These are phyloP conservation scores for Trypanosoma avium DNA, from an alignment of 208 protist genomes.

Conservation along the genomic window DNA sequence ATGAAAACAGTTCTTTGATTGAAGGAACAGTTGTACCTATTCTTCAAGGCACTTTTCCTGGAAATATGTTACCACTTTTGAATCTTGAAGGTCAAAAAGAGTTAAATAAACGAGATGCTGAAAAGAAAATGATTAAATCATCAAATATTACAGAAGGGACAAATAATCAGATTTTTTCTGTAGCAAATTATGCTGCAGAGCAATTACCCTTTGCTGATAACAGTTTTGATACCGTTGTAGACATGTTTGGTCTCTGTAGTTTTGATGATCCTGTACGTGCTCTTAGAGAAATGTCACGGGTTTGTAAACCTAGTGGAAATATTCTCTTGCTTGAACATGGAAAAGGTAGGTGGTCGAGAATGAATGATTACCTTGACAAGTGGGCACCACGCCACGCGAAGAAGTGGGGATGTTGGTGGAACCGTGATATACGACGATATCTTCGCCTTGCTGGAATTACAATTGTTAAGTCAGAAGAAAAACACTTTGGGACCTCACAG, in stretches of 20 bases:
- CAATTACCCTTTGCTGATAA: conserved; percentile 86
- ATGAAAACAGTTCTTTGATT: conserved; percentile 22
- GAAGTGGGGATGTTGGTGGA: conserved; percentile 91
- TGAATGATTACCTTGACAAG: conserved; percentile 86
- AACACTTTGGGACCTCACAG: conserved; percentile 89
- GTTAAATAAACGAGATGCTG: conserved; percentile 35
- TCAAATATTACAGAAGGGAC: neutral
- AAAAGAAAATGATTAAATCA: conserved; percentile 2
- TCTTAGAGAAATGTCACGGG: conserved; percentile 85
- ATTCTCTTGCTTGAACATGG: conserved; percentile 91
- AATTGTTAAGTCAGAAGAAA: conserved; percentile 62
- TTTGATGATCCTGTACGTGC: conserved; percentile 90
- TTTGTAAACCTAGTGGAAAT: conserved; percentile 86
- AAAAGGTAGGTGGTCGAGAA: conserved; percentile 47
- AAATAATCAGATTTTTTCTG: conserved; percentile 47
- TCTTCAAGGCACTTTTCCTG: conserved; percentile 34
- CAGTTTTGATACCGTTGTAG: conserved; percentile 89
- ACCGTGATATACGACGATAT: conserved; percentile 77
- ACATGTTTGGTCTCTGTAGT: conserved; percentile 91
- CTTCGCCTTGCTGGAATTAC: conserved; percentile 67
- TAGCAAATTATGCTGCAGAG: conserved; percentile 80
- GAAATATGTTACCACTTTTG: conserved; percentile 50
- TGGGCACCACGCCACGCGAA: conserved; percentile 82
- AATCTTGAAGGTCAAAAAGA: conserved; percentile 35
- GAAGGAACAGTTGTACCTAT: conserved; percentile 47